Percentiles rank a stretch among this genome's conserved stretches.
Conservation (phyloP, 768 basidiomycete species). For the Mycena filopes region DNA sequence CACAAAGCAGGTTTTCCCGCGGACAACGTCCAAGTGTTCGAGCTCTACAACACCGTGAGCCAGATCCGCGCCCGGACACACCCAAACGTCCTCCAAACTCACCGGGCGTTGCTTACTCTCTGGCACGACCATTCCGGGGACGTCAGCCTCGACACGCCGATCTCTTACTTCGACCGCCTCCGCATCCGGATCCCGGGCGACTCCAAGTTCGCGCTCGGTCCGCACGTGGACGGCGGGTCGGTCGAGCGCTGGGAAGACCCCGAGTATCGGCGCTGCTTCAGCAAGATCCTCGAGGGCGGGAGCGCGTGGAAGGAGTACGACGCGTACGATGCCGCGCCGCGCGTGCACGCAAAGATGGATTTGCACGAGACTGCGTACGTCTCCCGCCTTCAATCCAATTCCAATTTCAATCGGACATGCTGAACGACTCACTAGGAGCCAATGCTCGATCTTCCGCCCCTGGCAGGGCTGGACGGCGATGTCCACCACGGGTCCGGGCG, state of each 20-base stretch:
- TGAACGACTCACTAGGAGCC: slow-evolving; percentile 51
- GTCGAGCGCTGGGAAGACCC: slow-evolving; percentile 69
- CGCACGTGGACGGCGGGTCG: slow-evolving; percentile 65
- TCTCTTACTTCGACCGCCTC: slow-evolving; percentile 82
- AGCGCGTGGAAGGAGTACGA: slow-evolving; percentile 59
- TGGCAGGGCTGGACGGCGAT: slow-evolving; percentile 70
- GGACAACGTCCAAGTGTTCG: slow-evolving; percentile 76
- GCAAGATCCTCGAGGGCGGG: slow-evolving; percentile 55
- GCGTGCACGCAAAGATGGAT: slow-evolving; percentile 65
- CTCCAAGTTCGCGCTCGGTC: slow-evolving; percentile 70
- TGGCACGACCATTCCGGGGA: slow-evolving; percentile 62
- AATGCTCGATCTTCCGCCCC: slow-evolving; percentile 65
- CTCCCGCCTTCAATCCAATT: neutral
- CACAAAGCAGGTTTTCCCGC: slow-evolving; percentile 66
- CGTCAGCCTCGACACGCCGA: slow-evolving; percentile 63
- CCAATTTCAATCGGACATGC: neutral
- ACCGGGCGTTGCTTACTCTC: slow-evolving; percentile 65
- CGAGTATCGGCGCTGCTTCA: slow-evolving; percentile 51
- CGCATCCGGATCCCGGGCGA: slow-evolving; percentile 81
- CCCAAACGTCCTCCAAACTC: slow-evolving; percentile 64
- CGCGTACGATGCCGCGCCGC: slow-evolving; percentile 58
- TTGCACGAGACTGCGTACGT: slow-evolving; percentile 69
- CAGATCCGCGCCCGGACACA: slow-evolving; percentile 80
- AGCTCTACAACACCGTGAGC: slow-evolving; percentile 74
- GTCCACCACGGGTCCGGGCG: slow-evolving; percentile 62